Conservation (phyloP, 148 eudicot genomes). For the Vaccinium macrocarpon region DNA sequence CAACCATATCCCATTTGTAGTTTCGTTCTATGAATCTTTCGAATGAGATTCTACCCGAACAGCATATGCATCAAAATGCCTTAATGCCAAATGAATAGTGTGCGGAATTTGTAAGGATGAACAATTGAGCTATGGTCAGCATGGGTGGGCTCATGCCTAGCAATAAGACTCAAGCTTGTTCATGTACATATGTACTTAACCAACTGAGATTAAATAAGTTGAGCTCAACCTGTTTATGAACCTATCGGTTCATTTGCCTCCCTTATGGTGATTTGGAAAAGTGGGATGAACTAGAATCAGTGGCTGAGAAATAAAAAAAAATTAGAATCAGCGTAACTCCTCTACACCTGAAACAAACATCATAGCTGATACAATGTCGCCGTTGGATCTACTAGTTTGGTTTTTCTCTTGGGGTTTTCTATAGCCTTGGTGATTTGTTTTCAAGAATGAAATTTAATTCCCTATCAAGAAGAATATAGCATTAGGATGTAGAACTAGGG, state of each 20-base stretch:
- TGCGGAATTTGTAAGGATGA: neutral
- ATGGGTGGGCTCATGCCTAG: neutral
- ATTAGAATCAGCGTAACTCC: neutral
- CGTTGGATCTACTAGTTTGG: neutral
- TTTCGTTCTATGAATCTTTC: neutral
- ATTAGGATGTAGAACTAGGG: too few relatives aligned
- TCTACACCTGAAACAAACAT: neutral
- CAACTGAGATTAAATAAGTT: neutral
- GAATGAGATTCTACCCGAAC: neutral
- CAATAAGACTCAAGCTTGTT: neutral
- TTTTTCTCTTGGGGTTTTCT: too few relatives aligned
- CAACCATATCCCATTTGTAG: neutral
- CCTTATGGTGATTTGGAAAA: neutral
- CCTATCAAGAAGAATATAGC: too few relatives aligned
- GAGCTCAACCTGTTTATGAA: neutral
- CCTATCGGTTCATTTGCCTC: neutral
- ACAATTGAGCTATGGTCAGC: neutral
- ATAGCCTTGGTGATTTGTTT: too few relatives aligned
- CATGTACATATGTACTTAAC: neutral
- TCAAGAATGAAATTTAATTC: too few relatives aligned
- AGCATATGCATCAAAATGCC: too few relatives aligned
- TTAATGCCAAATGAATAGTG: neutral
- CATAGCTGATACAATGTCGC: neutral
- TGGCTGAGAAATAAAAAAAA: too few relatives aligned
- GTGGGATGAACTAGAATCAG: slow-evolving; percentile 3